Evolutionary conservation across 306 rosid species (phyloP), one percentile per base, ranked within the genome.

Genomic region (Glycine soja): DNA sequence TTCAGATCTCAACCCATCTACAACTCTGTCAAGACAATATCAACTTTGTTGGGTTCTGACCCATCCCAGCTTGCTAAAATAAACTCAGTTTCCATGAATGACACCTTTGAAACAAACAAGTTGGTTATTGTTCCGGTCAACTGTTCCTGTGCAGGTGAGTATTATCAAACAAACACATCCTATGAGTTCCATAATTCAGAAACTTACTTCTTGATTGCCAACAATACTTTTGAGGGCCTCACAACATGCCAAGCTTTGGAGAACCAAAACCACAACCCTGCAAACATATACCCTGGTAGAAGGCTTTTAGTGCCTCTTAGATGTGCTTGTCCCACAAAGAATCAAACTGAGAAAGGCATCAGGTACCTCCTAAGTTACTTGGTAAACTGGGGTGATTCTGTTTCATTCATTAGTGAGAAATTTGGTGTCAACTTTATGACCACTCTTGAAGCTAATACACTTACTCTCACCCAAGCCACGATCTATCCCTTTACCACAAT

Each of bases 251-350:
- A 93, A 83, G 87, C 98, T 57, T 43, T 95, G 68, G 3, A 24
- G 64, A 1, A 83, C n/a, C 86, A 95, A 59, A 90, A 84, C 45
- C 36, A 58, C 7, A 75, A 82, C 69, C 80, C 72, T 36, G 53
- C 56, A 16, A 7, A 51, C 46, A 8, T 91, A n/a, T 13, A 2
- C 43, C 0, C 69, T 11, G 98, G 97, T 51, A 76, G 79, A 32
- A 75, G 52, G 34, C 67, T 95, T 18, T 59, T 1, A 32, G 89
- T 91, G 78, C 96, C 97, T 83, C 98, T 95, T 76, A 86, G 98
- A 88, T 95, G 99, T 70, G 98, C 98, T 85, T 93, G 99, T 84
- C 98, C 91, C 57, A 88, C 99, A 7, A 87, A 86, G 85, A 93
- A 89, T 45, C 98, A 91, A 86, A 90, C 81, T 14, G 82, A 88